These are phyloP conservation scores for Vitellaria paradoxa DNA, from an alignment of 179 eudicot genomes.

Conservation along the genomic window DNA sequence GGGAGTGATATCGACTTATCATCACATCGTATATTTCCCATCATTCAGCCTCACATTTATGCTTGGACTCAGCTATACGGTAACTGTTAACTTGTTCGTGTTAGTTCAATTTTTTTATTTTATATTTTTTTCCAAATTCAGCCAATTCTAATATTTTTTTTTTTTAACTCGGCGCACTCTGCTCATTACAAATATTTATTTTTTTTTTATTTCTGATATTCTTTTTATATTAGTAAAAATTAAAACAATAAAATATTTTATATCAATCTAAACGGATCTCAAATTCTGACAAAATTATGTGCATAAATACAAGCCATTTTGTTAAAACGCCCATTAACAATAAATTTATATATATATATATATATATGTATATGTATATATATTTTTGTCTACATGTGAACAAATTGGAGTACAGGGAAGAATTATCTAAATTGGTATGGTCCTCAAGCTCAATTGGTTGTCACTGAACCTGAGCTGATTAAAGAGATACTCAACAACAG, in stretches of 20 bases:
- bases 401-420: slow-evolving; percentile 6
- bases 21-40: slow-evolving; percentile 3
- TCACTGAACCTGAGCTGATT: slow-evolving; percentile 6
- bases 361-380: too few species aligned
- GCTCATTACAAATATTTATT: too few species aligned
- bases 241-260: too few species aligned
- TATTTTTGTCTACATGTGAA: neutral
- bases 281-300: too few species aligned
- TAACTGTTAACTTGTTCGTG: neutral
- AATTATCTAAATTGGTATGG: slow-evolving; percentile 6
- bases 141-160: slow-evolving; percentile 6
- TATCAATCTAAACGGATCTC: too few species aligned
- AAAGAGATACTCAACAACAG: slow-evolving; percentile 8
- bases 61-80: slow-evolving; percentile 8
- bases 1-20: neutral
- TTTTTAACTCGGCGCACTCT: too few species aligned
- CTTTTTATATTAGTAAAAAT: too few species aligned
- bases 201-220: too few species aligned
- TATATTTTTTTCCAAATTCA: too few species aligned
- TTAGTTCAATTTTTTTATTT: neutral
- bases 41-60: neutral
- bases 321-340: too few species aligned
- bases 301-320: too few species aligned
- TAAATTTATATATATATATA: too few species aligned
- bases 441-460: neutral